These are phyloP conservation scores for Danielozyma ontarioensis DNA, from an alignment of 805 yeast genomes.

Conservation along the genomic window DNA sequence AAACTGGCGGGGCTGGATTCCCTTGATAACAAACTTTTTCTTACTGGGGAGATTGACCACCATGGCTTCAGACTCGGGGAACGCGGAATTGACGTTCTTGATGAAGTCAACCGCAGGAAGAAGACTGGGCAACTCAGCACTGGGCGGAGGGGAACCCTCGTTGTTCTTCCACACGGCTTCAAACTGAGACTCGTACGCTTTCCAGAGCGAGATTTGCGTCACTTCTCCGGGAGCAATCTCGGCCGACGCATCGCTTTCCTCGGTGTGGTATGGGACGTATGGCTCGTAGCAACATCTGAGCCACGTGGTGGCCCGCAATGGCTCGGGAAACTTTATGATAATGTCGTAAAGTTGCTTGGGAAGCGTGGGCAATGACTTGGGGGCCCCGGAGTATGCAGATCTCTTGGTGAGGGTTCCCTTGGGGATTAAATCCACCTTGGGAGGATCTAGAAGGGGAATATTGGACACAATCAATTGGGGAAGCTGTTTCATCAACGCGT, in stretches of 20 bases:
- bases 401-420: slow-evolving; percentile 44
- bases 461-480: slow-evolving; percentile 49
- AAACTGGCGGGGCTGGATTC: slow-evolving; percentile 78
- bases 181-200: slow-evolving; percentile 86
- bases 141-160: slow-evolving; percentile 9
- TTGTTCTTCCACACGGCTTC: slow-evolving; percentile 51
- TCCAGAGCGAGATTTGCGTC: slow-evolving; percentile 94
- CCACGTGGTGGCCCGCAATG: slow-evolving; percentile 91
- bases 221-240: slow-evolving; percentile 60
- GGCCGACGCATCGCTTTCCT: slow-evolving; percentile 9
- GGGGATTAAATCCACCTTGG: slow-evolving; percentile 15
- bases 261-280: slow-evolving; percentile 30
- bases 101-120: slow-evolving; percentile 96
- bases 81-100: slow-evolving; percentile 87
- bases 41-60: slow-evolving; percentile 63
- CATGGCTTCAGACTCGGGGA: slow-evolving; percentile 87
- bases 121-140: slow-evolving; percentile 23
- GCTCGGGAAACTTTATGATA: slow-evolving; percentile 68
- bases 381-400: slow-evolving; percentile 44
- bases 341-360: slow-evolving; percentile 52
- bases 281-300: slow-evolving; percentile 88
- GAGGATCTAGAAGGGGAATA: slow-evolving; percentile 31
- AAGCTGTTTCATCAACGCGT: slow-evolving; percentile 52
- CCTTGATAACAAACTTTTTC: slow-evolving; percentile 86
- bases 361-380: slow-evolving; percentile 59